Conservation (phyloP, 2,329 filamentous ascomycete genomes). For the Cordyceps fumosorosea region DNA sequence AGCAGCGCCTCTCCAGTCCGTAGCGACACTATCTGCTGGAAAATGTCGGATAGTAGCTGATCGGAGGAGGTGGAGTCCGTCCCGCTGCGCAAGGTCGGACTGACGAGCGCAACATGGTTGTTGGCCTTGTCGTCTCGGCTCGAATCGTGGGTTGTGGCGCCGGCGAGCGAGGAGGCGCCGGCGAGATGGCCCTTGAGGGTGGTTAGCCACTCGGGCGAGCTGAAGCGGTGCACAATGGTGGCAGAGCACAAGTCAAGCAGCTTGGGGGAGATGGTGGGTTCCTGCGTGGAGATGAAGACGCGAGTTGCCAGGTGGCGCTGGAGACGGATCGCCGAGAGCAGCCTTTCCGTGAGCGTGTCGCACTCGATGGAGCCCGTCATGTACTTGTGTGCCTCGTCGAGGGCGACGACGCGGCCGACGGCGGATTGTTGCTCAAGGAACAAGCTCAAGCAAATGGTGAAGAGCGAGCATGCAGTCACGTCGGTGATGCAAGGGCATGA, state of each 20-base stretch:
- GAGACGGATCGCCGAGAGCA: constrained; percentile 56
- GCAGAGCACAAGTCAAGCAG: constrained; percentile 63
- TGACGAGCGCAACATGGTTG: background rate
- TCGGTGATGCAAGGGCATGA: constrained; percentile 62
- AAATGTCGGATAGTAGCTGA: constrained; percentile 23
- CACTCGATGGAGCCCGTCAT: constrained; percentile 51
- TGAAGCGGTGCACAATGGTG: constrained; percentile 63
- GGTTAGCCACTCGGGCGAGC: constrained; percentile 52
- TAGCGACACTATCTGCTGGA: constrained; percentile 36
- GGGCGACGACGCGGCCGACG: constrained; percentile 52
- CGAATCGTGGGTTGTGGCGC: background rate
- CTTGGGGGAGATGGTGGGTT: constrained; percentile 59
- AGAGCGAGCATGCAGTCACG: constrained; percentile 59
- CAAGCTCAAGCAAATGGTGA: constrained; percentile 59
- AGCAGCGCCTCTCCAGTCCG: constrained; percentile 39
- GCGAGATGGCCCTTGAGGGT: constrained; percentile 37
- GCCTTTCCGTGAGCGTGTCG: constrained; percentile 48
- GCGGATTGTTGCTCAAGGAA: constrained; percentile 49
- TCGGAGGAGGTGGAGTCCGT: background rate
- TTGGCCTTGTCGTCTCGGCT: background rate
- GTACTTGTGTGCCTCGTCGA: constrained; percentile 74
- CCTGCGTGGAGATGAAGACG: constrained; percentile 65
- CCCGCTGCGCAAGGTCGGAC: background rate
- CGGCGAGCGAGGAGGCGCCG: constrained; percentile 10
- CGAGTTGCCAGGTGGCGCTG: constrained; percentile 62